Conservation (phyloP, 1,284 basidiomycete genomes). For the Xanthoconium separans region DNA sequence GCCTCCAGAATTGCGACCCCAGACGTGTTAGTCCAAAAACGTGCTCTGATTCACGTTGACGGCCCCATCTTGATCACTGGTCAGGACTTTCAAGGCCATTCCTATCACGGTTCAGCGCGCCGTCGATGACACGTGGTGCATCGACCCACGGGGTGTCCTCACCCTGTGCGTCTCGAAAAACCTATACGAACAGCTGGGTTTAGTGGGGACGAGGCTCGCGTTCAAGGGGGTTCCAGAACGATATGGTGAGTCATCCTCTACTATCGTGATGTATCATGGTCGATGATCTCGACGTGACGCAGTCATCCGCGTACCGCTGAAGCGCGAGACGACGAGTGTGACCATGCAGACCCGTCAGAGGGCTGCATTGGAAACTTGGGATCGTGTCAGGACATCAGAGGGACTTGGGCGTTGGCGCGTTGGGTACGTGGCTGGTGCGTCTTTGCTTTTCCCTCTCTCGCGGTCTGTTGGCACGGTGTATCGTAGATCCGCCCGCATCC, state of each 20-base stretch:
- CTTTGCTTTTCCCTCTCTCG: not conserved
- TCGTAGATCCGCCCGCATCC: not conserved
- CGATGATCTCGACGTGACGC: constrained; percentile 1
- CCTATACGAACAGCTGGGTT: constrained; percentile 57
- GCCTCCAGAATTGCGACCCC: constrained; percentile 16
- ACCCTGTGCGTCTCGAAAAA: constrained; percentile 52
- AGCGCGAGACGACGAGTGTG: constrained; percentile 35
- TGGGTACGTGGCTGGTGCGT: constrained; percentile 30
- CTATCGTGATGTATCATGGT: not conserved
- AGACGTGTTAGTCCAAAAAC: constrained; percentile 14
- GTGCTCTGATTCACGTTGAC: not conserved
- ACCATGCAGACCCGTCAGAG: constrained; percentile 35
- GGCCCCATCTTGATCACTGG: not conserved
- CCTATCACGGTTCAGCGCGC: constrained; percentile 31
- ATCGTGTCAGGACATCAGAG: constrained; percentile 32
- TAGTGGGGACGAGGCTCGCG: constrained; percentile 51
- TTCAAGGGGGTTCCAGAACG: constrained; percentile 46
- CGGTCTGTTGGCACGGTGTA: not conserved
- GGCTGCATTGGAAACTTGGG: constrained; percentile 41
- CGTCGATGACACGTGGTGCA: constrained; percentile 59
- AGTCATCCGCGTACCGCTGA: constrained; percentile 48
- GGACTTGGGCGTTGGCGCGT: constrained; percentile 46
- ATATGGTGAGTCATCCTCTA: constrained; percentile 43
- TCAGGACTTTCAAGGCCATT: constrained; percentile 37
- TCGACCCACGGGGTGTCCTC: constrained; percentile 57